These are phyloP conservation scores for Alternaria triticina DNA, from an alignment of 2,329 filamentous ascomycete species.

Conservation along the genomic window DNA sequence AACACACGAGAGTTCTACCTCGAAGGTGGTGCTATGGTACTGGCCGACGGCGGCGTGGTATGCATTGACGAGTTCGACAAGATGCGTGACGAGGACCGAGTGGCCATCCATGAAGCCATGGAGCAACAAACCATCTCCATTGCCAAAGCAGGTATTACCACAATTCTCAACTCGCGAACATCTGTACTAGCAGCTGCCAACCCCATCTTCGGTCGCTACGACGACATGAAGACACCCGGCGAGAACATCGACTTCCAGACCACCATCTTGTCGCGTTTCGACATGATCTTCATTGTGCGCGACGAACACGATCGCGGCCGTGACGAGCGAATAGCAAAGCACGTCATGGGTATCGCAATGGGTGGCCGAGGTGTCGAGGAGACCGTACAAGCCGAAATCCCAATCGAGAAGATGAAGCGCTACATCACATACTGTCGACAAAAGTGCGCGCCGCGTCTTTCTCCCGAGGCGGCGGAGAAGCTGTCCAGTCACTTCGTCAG, in stretches of 20 bases:
- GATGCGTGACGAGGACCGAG: conserved; percentile 97
- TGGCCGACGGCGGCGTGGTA: conserved; percentile 94
- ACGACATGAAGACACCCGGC: conserved; percentile 95
- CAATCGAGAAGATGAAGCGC: conserved; percentile 95
- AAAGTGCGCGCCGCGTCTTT: conserved; percentile 89
- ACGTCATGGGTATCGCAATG: conserved; percentile 98
- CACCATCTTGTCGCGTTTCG: conserved; percentile 95
- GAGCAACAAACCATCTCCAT: conserved; percentile 99
- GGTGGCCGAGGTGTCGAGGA: conserved; percentile 83
- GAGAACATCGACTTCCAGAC: conserved; percentile 99
- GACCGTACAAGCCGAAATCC: conserved; percentile 82
- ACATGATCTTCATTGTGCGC: conserved; percentile 99
- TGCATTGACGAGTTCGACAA: conserved; percentile 99
- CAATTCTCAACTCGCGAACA: conserved; percentile 93
- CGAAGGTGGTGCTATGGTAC: conserved; percentile 97
- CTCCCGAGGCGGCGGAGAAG: conserved; percentile 90
- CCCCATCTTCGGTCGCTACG: conserved; percentile 96
- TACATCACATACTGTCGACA: conserved; percentile 98
- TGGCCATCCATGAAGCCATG: conserved; percentile 99
- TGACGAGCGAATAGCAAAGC: conserved; percentile 91
- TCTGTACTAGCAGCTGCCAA: conserved; percentile 96
- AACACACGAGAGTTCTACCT: conserved; percentile 96
- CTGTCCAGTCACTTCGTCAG: conserved; percentile 96
- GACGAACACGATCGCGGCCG: conserved; percentile 90
- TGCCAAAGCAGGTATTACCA: conserved; percentile 97